Conservation (phyloP, 2,329 filamentous ascomycete species). For the Nectriaceae sp. region DNA sequence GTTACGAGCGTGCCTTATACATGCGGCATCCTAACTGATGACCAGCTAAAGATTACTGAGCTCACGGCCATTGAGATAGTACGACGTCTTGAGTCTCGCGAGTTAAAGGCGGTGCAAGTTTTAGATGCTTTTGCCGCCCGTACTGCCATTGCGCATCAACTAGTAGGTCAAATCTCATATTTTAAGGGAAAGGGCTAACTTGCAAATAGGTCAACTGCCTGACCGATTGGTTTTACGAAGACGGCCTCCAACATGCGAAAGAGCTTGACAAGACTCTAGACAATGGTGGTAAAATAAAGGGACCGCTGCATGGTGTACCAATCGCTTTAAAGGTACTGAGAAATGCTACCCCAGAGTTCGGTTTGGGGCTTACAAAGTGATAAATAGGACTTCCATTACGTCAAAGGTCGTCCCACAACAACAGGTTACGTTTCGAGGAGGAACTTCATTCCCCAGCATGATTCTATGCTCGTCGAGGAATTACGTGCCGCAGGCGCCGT, state of each 20-base stretch:
- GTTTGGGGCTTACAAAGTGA: neutral
- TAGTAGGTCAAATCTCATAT: neutral
- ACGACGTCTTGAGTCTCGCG: neutral
- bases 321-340: conserved; percentile 37
- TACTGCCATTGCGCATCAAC: conserved; percentile 13
- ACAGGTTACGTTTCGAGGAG: conserved; percentile 57
- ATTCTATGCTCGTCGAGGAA: conserved; percentile 57
- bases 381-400: conserved; percentile 33
- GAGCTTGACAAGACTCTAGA: conserved; percentile 6
- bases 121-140: conserved; percentile 8
- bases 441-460: conserved; percentile 53
- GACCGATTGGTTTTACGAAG: conserved; percentile 14
- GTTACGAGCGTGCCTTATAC: conserved; percentile 7
- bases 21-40: conserved; percentile 2
- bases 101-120: conserved; percentile 5
- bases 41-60: conserved; percentile 8
- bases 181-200: neutral
- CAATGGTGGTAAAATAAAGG: conserved; percentile 5
- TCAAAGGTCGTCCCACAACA: conserved; percentile 52
- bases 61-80: conserved; percentile 6
- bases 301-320: conserved; percentile 62
- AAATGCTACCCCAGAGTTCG: neutral
- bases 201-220: conserved; percentile 12
- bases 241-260: conserved; percentile 7
- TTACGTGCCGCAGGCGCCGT: conserved; percentile 64